Percentiles rank a stretch among this genome's conserved stretches.
These are phyloP conservation scores for Thermochaetoides thermophila DNA, from an alignment of 495 filamentous ascomycete species.

Conservation along the genomic window DNA sequence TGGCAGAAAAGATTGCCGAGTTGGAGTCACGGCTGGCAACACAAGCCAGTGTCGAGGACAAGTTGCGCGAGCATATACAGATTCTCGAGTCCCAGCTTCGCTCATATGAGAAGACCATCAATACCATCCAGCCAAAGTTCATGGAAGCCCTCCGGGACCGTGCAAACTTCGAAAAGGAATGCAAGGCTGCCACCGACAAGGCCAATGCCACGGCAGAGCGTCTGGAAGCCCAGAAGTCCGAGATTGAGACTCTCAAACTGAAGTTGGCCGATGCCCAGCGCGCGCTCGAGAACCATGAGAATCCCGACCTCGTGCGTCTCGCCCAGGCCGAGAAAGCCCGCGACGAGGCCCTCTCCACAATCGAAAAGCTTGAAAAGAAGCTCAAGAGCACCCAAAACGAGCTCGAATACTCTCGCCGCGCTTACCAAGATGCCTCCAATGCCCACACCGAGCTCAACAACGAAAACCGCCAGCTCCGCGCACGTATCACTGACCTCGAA, in stretches of 20 bases:
- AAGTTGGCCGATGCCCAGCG: conserved; percentile 35
- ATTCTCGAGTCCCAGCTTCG: conserved; percentile 18
- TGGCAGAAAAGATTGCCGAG: conserved; percentile 20
- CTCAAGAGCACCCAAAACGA: conserved; percentile 24
- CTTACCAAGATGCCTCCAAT: conserved; percentile 50
- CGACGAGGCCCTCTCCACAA: conserved; percentile 13
- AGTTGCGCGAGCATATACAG: conserved; percentile 15
- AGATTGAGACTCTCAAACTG: conserved; percentile 34
- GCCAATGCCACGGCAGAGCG: conserved; percentile 6
- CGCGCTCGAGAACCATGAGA: conserved; percentile 30
- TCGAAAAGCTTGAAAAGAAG: conserved; percentile 32
- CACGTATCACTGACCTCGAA: conserved; percentile 32
- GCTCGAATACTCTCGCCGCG: conserved; percentile 42
- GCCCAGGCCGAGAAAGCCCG: conserved; percentile 27
- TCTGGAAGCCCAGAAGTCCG: conserved; percentile 26
- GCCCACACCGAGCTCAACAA: conserved; percentile 32
- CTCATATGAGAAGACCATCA: conserved; percentile 14
- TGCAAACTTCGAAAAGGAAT: conserved; percentile 20
- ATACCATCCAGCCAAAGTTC: conserved; percentile 17
- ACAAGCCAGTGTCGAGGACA: conserved; percentile 11
- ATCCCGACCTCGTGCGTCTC: conserved; percentile 34
- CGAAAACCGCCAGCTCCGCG: conserved; percentile 36
- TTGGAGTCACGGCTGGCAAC: conserved; percentile 15
- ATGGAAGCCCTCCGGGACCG: conserved; percentile 26
- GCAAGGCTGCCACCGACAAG: conserved; percentile 15